Evolutionary conservation across 176 grass and related monocot species (phyloP), one percentile per base, ranked within the genome.

Genomic region (Elaeis guineensis): DNA sequence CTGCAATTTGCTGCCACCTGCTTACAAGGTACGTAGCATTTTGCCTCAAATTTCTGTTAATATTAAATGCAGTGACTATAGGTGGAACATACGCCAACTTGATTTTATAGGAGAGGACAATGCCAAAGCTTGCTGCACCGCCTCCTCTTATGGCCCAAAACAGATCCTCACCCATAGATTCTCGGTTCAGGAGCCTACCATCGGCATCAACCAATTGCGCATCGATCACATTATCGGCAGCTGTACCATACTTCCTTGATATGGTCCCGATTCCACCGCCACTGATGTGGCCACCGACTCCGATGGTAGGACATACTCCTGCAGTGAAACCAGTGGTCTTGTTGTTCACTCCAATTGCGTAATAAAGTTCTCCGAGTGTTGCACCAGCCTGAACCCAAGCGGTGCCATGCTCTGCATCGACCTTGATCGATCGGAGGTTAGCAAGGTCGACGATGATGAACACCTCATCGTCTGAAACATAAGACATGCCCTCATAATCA

Each of bases 101-200:
- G 73, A 81, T 59, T 68, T 75, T 64, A 24, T 64, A 81, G 49
- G 71, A 14, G 18, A 81, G 49, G 49, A 75, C 55, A 52, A 81
- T 57, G 24, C 65, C 78, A 61, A 80, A 80, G 63, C 78, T 80
- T 25, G 65, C 78, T 1, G 49, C 71, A 5, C 72, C 72, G 3
- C 78, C 78, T 21, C 78, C 78, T 54, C 64, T 74, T 17, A 80
- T 58, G 50, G 78, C 78, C 72, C 78, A 81, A 62, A 81, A 81
- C 15, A 54, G 26, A 58, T 70, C 72, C 51, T 75, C 78, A 17
- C 78, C 71, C 78, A 81, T 80, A 21, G 64, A 64, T 62, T 64
- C 32, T 58, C 65, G 56, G 29, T 69, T 49, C 14, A 80, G 64
- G 16, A 75, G 54, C 22, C 39, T 23, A 3, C 78, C 78, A 14